A percentile compares a stretch with the other conserved stretches of the same genome.
phyloP scores from a whole-genome alignment of 345 rosid species.

The Camelina sativa region DNA sequence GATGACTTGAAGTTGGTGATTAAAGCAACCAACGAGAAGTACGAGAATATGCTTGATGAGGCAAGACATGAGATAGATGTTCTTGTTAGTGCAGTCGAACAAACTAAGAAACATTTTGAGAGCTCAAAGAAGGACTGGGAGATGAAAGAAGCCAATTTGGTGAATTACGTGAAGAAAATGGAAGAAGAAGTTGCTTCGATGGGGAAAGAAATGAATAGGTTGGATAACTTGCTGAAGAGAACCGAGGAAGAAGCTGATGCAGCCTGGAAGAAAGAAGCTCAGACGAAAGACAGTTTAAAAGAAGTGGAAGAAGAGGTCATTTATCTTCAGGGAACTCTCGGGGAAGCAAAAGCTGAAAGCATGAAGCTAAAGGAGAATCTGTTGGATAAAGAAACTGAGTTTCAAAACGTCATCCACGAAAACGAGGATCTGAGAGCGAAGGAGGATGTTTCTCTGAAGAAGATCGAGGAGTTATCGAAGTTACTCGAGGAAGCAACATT shows the following conservation, averaged over 20 bases:
- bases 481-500: slow-evolving; percentile 77
- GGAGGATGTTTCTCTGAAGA: slow-evolving; percentile 62
- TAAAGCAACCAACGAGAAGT: slow-evolving; percentile 78
- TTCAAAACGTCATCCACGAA: slow-evolving; percentile 67
- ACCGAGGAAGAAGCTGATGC: slow-evolving; percentile 77
- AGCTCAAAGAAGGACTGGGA: slow-evolving; percentile 79
- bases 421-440: slow-evolving; percentile 72
- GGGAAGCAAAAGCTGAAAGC: slow-evolving; percentile 70
- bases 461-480: slow-evolving; percentile 78
- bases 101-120: slow-evolving; percentile 62
- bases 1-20: slow-evolving; percentile 79
- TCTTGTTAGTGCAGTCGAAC: slow-evolving; percentile 54
- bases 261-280: slow-evolving; percentile 71
- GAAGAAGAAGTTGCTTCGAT: slow-evolving; percentile 71
- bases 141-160: slow-evolving; percentile 67
- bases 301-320: slow-evolving; percentile 85
- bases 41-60: slow-evolving; percentile 76
- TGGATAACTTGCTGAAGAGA: slow-evolving; percentile 66
- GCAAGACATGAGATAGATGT: slow-evolving; percentile 72
- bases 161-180: slow-evolving; percentile 59
- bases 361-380: slow-evolving; percentile 73
- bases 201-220: slow-evolving; percentile 74
- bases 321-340: slow-evolving; percentile 76
- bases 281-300: slow-evolving; percentile 68
- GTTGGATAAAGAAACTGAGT: slow-evolving; percentile 84